A percentile compares a stretch with the other conserved stretches of the same genome.
Evolutionary conservation across 2,329 filamentous ascomycete species (phyloP).

Genomic region (Sporothrix pallida): DNA sequence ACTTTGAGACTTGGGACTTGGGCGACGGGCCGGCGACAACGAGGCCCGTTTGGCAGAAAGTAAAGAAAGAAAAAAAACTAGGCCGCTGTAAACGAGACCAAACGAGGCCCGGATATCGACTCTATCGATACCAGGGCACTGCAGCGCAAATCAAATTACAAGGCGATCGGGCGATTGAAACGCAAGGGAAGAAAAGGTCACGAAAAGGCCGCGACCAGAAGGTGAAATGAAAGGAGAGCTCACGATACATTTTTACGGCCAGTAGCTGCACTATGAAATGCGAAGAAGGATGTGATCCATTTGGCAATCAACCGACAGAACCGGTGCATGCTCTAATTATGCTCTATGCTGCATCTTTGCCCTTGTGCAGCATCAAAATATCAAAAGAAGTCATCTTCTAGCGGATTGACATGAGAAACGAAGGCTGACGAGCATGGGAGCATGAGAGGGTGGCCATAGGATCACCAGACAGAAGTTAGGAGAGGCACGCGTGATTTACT

Average conservation of each 20-base stretch:
- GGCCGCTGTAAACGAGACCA: neutral
- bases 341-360: too few species aligned
- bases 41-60: conserved; percentile 7
- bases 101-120: neutral
- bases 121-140: neutral
- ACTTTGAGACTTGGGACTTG: neutral
- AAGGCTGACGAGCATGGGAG: neutral
- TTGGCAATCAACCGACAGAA: conserved; percentile 23
- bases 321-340: neutral
- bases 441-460: neutral
- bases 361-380: too few species aligned
- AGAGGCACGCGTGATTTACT: conserved; percentile 21
- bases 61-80: neutral
- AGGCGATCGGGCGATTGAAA: conserved; percentile 23
- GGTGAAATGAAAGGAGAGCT: conserved; percentile 12
- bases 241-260: neutral
- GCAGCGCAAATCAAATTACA: conserved; percentile 24
- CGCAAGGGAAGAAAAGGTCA: neutral
- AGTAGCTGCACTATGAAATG: neutral
- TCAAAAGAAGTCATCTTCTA: too few species aligned
- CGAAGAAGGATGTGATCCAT: neutral
- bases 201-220: neutral
- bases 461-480: conserved; percentile 15
- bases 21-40: conserved; percentile 11
- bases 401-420: neutral